Evolutionary conservation across 2,329 filamentous ascomycete genomes (phyloP), one percentile per base, ranked within the genome.

Genomic region (Plenodomus tracheiphilus): DNA sequence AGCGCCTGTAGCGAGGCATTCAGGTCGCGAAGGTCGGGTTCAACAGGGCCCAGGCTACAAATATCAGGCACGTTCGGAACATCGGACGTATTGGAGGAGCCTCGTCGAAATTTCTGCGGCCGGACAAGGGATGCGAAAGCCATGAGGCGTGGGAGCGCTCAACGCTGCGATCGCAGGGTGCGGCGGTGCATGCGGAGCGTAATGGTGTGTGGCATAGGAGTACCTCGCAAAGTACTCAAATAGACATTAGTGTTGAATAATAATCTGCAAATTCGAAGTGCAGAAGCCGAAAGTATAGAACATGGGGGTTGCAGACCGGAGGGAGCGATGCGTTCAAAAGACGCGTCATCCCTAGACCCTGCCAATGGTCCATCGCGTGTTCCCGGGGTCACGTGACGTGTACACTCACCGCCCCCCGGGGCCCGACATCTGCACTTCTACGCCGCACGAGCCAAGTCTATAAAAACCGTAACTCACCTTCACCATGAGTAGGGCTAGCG

Each of bases 1-100:
- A 94, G 81, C 11, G 81, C 83, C 51, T 83, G 81, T 54, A 94
- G 82, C 59, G 84, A 81, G 42, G 78, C 77, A 74, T 93, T 93
- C 41, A 93, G 79, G 49, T 87, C 83, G 57, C 82, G 78, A 19
- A 91, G 78, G 61, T 90, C 82, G 34, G 82, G 81, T 30, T 81
- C 75, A 51, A 86, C 82, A n/a, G 53, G 43, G 22, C 54, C 58
- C 50, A 56, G 46, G 38, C 53, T 52, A 16, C 43, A 28, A 34
- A 43, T 20, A 7, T 48, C 39, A 5, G 41, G 45, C 20, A 39
- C 46, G 25, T 47, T 44, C 3, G 53, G 46, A 2, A 52, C 47
- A 50, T 41, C 48, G 16, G 47, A 46, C 4, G 43, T 32, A 18
- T 45, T 47, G 19, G 57, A 47, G 10, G 55, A 61, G 32, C 51